A percentile compares a stretch with the other conserved stretches of the same genome.
phyloP scores from a whole-genome alignment of 192 early-diverging fungal genomes.

The Dimargaris xerosporica region DNA sequence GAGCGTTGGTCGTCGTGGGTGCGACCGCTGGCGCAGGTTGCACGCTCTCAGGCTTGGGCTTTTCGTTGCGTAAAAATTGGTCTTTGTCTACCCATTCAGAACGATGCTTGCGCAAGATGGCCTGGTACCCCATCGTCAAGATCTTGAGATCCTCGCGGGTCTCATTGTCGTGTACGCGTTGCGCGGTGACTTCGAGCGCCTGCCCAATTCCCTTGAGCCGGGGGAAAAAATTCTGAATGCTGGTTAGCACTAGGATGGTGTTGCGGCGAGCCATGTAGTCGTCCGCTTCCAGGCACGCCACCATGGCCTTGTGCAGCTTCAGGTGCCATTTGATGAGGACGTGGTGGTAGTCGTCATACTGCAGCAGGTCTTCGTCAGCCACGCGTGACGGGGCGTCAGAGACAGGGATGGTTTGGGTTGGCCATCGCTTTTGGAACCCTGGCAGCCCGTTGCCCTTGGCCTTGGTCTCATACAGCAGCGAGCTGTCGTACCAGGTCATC shows the following conservation, averaged over 20 bases:
- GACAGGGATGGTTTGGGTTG: conserved; percentile 12
- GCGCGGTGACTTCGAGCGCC: conserved; percentile 23
- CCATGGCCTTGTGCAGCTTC: conserved; percentile 28
- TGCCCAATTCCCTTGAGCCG: conserved; percentile 36
- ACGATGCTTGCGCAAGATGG: conserved; percentile 16
- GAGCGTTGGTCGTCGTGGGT: no score
- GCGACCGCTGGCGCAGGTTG: no score
- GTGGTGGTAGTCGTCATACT: conserved; percentile 41
- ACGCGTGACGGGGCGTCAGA: conserved; percentile 17
- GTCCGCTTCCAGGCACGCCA: conserved; percentile 29
- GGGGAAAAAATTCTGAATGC: conserved; percentile 45
- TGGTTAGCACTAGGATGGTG: conserved; percentile 51
- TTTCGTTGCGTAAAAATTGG: no score
- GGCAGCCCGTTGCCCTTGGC: conserved; percentile 38
- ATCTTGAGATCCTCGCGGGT: conserved; percentile 54
- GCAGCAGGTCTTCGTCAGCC: conserved; percentile 30
- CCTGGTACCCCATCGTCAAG: conserved; percentile 41
- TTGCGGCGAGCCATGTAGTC: conserved; percentile 66
- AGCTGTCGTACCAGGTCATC: conserved; percentile 35
- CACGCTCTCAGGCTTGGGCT: no score
- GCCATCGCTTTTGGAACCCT: conserved; percentile 57
- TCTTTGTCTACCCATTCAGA: neutral
- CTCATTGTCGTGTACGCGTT: conserved; percentile 37
- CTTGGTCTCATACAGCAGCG: conserved; percentile 32
- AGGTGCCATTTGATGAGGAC: conserved; percentile 62